Base-by-base conservation (phyloP, 1,284 basidiomycete genomes). In the Ustilago nuda region DNA sequence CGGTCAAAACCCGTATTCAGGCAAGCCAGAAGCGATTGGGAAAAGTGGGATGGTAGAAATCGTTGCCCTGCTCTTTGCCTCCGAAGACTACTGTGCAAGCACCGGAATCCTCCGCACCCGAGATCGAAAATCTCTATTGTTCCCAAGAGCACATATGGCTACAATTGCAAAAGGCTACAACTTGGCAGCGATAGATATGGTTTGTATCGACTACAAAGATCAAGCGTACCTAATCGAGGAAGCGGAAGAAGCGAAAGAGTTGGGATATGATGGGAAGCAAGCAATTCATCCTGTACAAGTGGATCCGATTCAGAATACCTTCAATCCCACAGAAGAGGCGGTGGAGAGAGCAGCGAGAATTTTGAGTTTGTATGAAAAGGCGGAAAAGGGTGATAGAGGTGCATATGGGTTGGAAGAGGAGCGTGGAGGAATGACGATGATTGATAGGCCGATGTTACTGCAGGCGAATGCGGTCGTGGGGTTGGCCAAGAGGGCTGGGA, bases 221-320 rank as follows among this genome's bases (percentile, higher is more conserved):
- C 81, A 88, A 4, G 89, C 89, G 6, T 90, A 91, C 73, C 88
- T 97, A 19, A 87, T 87, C 56, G 90, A 92, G 4, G 94, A 97
- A 85, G 93, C 92, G 61, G 86, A 89, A 66, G 94, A 96, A 78
- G 85, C 78, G 12, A 70, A 75, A n/a, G 48, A 75, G 61, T 56
- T 86, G 4, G 85, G 85, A 0, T 85, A 76, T 53, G 82, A 85
- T 54, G 85, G 84, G 8, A 86, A 86, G 52, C 95, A 97, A 93
- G 94, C 93, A 1, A 96, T 98, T 58, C 95, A 98, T 86, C 95
- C 95, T 0, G 88, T 88, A 13, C 95, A 98, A 86, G 90, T 97
- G 4, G 89, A 90, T 27, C 88, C 89, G 6, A 94, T 96, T 45
- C 93, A 95, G 76, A 37, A 59, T 4, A 91, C 91, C 0, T 98